Evolutionary conservation across 176 grass and related monocot species (phyloP), one percentile per base, ranked within the genome.

Genomic region (Poa annua): DNA sequence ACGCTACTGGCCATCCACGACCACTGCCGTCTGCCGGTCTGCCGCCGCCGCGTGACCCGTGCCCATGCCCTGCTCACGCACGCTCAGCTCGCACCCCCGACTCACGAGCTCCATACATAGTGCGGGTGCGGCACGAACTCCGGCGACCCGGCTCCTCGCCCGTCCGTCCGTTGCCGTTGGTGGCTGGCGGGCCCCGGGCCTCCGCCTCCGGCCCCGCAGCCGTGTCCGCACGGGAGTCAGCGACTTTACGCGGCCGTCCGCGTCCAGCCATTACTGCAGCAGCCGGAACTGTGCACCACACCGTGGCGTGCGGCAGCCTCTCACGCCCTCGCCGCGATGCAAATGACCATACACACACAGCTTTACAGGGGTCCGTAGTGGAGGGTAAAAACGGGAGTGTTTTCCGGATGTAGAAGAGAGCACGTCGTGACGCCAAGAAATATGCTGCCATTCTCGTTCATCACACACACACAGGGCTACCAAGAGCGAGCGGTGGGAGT

Each of bases 151-250:
- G 24, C 61, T 0, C n/a, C n/a, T n/a, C n/a, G n/a, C n/a, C n/a
- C 25, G 61, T 6, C 67, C 21, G 69, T 4, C 69, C 42, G 69
- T 49, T 72, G 68, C 69, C 70, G 70, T 73, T 73, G 69, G 69
- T 26, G 42, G 39, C 41, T 24, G n/a, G 42, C 44, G 44, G 69
- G 69, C 6, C 69, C 70, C 22, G 20, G 11, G n/a, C 67, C 67
- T 0, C 10, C 70, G n/a, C 67, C 67, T 0, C 10, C 70, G 70
- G n/a, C 68, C 0, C 29, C 29, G 29, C 29, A 29, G 29, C 8
- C 42, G 69, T 29, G 42, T 32, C 8, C 24, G 70, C 69, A 72
- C 69, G 69, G 69, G 6, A 29, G 4, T 12, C 22, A 4, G 67
- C 6, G 8, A 45, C 39, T 71, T 45, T 25, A 45, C 44, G 44